A percentile compares a stretch with the other conserved stretches of the same genome.
Conservation (phyloP, 306 rosid species). For the Astragalus glycyphyllos region DNA sequence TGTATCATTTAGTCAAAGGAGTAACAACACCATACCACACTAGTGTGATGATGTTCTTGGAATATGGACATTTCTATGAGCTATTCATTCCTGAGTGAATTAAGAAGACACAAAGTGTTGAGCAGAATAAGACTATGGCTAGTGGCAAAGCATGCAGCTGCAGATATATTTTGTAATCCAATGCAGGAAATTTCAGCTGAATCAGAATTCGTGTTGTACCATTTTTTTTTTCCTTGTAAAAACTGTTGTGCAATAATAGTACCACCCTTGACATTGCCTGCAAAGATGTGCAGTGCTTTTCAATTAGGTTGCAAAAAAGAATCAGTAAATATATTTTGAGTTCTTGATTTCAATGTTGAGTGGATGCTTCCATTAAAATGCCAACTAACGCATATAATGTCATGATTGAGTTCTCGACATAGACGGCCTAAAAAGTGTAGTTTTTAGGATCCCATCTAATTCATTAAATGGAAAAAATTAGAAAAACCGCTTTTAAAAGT, state of each 20-base stretch:
- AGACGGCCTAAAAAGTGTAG: too few species aligned
- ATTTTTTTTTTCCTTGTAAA: not conserved
- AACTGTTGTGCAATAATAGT: conserved; percentile 15
- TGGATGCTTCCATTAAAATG: conserved; percentile 16
- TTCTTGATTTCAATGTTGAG: not conserved
- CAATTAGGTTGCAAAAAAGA: not conserved
- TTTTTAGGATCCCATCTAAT: too few species aligned
- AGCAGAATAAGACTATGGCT: conserved; percentile 12
- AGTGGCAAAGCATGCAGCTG: conserved; percentile 21
- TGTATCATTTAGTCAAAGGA: conserved; percentile 31
- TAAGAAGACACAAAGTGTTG: not conserved
- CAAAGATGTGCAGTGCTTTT: conserved; percentile 22
- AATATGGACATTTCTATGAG: conserved; percentile 16
- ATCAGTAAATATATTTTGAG: not conserved
- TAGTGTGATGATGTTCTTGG: not conserved
- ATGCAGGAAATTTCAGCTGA: conserved; percentile 28
- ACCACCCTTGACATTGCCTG: not conserved
- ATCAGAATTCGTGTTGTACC: conserved; percentile 14
- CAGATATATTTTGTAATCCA: conserved; percentile 3
- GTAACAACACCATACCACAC: conserved; percentile 8
- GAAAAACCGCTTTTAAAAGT: too few species aligned
- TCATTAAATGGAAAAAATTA: too few species aligned
- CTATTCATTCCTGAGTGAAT: conserved; percentile 17
- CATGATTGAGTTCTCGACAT: too few species aligned
- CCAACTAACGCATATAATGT: not conserved